phyloP scores from a whole-genome alignment of 192 early-diverging fungal genomes.

The Coemansia sp. region DNA sequence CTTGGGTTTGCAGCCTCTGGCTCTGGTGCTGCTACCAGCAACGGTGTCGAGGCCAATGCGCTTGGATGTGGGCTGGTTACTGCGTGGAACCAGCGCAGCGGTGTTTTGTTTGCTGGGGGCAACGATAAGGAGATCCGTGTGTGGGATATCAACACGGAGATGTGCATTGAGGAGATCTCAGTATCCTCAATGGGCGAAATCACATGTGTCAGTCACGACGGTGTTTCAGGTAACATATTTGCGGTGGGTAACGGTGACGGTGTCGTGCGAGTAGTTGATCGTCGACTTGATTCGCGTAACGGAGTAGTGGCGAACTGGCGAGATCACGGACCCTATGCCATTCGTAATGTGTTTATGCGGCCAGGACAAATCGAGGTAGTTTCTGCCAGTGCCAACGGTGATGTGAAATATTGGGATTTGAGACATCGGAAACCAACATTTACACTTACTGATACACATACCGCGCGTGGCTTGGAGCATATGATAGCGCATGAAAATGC shows the following conservation, averaged over 20 bases:
- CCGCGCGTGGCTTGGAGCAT: conserved; percentile 26
- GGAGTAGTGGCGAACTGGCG: conserved; percentile 45
- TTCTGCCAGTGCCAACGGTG: conserved; percentile 39
- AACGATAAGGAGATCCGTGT: conserved; percentile 45
- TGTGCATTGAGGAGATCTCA: conserved; percentile 49
- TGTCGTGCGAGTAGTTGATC: conserved; percentile 52
- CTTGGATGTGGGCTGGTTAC: conserved; percentile 31
- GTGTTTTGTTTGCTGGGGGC: conserved; percentile 44
- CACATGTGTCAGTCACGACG: conserved; percentile 44
- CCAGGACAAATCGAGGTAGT: conserved; percentile 41
- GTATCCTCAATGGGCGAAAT: conserved; percentile 43
- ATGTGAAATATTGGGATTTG: conserved; percentile 55
- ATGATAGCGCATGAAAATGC: conserved; percentile 48
- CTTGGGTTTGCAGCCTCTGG: background rate
- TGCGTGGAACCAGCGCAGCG: conserved; percentile 52
- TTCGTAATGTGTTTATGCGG: conserved; percentile 42
- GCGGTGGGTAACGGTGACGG: conserved; percentile 46
- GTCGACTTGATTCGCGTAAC: conserved; percentile 32
- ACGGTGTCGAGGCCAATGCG: background rate
- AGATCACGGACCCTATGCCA: conserved; percentile 29
- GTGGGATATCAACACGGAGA: conserved; percentile 49
- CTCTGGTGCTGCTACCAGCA: background rate
- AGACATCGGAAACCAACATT: conserved; percentile 22
- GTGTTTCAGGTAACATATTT: conserved; percentile 40
- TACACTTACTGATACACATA: conserved; percentile 34